phyloP scores from a whole-genome alignment of 306 rosid genomes.

The Fagus crenata region DNA sequence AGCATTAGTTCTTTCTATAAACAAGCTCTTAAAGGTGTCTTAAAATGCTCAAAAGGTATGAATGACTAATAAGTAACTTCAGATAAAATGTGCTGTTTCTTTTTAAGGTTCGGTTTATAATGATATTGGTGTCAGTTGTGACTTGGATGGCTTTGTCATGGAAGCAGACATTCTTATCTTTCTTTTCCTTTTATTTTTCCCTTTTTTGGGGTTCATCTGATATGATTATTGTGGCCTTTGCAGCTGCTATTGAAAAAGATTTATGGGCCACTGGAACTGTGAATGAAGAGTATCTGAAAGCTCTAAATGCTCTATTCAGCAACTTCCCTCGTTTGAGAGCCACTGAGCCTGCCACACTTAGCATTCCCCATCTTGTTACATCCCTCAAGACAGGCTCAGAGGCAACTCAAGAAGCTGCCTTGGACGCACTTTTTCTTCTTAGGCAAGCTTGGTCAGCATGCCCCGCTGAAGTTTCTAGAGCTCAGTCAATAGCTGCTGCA shows the following conservation, averaged over 20 bases:
- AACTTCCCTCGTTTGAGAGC: conserved; percentile 99
- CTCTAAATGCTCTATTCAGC: conserved; percentile 88
- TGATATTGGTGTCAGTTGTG: background rate
- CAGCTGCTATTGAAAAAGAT: conserved; percentile 95
- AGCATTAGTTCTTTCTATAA: background rate
- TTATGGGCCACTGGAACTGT: conserved; percentile 96
- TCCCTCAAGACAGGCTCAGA: conserved; percentile 92
- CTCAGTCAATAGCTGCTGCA: conserved; percentile 97
- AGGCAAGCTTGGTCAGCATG: conserved; percentile 99
- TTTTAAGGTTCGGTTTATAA: background rate
- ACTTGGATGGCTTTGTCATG: conserved; percentile 8
- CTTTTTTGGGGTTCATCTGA: conserved; percentile 23
- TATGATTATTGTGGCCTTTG: conserved; percentile 30
- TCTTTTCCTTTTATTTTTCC: background rate
- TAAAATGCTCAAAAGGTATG: background rate
- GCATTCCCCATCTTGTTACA: conserved; percentile 97
- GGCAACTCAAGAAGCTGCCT: conserved; percentile 96
- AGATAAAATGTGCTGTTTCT: background rate
- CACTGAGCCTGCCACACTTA: conserved; percentile 93
- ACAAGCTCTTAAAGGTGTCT: background rate
- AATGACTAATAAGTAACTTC: background rate
- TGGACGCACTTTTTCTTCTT: conserved; percentile 91
- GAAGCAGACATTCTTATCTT: background rate
- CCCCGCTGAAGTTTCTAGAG: conserved; percentile 94
- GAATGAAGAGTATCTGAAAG: conserved; percentile 91